Conservation (phyloP, 257 asterid species). For the Thymus mandschuricus region DNA sequence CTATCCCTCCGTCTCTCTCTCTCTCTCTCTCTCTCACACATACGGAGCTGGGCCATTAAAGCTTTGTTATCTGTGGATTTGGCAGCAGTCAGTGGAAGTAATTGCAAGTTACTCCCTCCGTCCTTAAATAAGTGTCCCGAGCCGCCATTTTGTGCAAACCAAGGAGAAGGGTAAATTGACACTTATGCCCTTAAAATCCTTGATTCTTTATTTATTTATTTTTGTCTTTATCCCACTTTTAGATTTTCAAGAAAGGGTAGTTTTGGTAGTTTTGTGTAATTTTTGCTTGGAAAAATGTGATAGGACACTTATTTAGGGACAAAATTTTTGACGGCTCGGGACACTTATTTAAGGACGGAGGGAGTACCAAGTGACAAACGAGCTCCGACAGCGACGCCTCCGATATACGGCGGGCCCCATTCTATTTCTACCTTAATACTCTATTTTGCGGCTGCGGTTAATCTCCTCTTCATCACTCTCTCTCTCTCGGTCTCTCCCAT, state of each 20-base stretch:
- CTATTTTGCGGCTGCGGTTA: conserved; percentile 20
- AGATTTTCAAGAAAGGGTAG: no score
- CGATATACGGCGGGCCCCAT: conserved; percentile 15
- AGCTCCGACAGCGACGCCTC: conserved; percentile 23
- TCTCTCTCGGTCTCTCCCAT: neutral
- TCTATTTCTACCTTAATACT: neutral
- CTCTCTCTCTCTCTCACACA: neutral
- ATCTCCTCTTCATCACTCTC: neutral
- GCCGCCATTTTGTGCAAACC: no score
- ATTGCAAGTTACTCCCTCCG: conserved; percentile 29
- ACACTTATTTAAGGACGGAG: no score
- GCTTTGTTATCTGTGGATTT: conserved; percentile 12
- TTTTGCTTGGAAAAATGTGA: no score
- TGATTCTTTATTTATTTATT: no score
- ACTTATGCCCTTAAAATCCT: no score
- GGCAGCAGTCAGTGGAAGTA: conserved; percentile 35
- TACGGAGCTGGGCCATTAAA: neutral
- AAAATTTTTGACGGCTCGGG: no score
- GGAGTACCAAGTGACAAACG: conserved; percentile 6
- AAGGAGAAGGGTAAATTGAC: no score
- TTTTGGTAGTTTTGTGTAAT: no score
- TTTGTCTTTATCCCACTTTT: no score
- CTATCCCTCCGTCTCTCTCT: neutral
- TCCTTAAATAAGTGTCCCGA: no score
- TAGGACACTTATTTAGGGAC: no score